Evolutionary conservation across 306 rosid species (phyloP), one percentile per base, ranked within the genome.

Genomic region (Quercus gilva): DNA sequence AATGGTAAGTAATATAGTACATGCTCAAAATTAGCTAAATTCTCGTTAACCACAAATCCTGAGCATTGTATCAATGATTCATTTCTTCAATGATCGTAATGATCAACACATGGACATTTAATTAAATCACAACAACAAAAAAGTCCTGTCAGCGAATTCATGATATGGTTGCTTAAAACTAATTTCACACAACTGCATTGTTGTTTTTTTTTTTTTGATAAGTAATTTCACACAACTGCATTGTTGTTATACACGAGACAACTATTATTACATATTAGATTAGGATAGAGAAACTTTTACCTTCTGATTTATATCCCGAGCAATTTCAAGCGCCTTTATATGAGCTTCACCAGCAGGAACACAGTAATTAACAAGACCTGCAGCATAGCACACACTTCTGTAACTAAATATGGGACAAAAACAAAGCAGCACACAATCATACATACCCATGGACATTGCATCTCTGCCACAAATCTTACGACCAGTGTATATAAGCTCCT

Each of bases 291-390:
- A 35, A 23, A 12, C 33, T 72, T 51, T 23, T 75, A 95, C 99
- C 97, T 95, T 95, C 78, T 87, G 89, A 82, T 87, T 90, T 86
- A 91, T 89, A 75, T 77, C 91, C 35, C 82, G 91, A 71, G 98
- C 98, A 75, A 95, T 55, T 83, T 89, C 89, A 43, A 95, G 91
- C 56, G 97, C 99, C 86, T 91, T 93, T 59, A 76, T 41, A 81
- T 86, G 78, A 82, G 93, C 99, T 86, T 91, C 93, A 61, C 94
- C 97, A 82, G 89, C 76, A 74, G 91, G 88, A 78, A 91, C 97
- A 81, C 98, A 91, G 86, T 85, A 88, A 83, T 95, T 93, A 60
- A 89, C 97, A 74, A 95, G 89, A 80, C 99, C 99, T 95, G 87
- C 35, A 72, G 17, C 41, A 78, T 49, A 45, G 41, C 28, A 69